These are phyloP conservation scores for Phytophthora ohioensis DNA, from an alignment of 352 stramenopile genomes.

Conservation along the genomic window DNA sequence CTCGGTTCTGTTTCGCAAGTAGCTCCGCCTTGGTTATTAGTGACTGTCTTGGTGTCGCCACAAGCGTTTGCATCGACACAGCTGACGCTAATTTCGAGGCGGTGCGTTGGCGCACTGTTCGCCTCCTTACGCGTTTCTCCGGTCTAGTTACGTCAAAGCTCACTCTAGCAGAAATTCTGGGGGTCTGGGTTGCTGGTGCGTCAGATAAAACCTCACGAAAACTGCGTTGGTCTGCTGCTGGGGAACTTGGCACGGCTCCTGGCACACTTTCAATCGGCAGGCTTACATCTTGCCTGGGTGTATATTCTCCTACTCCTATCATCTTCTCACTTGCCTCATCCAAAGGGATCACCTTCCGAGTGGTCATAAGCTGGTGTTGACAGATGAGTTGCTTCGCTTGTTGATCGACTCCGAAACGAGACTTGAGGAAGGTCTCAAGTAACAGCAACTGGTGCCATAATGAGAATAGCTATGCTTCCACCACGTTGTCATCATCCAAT, in stretches of 20 bases:
- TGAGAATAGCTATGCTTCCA: constrained; percentile 19
- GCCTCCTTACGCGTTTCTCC: constrained; percentile 18
- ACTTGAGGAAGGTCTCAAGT: not conserved
- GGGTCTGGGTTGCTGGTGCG: not conserved
- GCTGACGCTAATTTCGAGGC: constrained; percentile 24
- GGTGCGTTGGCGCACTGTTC: constrained; percentile 22
- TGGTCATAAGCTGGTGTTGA: constrained; percentile 19
- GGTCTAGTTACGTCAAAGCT: constrained; percentile 25
- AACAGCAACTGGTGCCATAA: constrained; percentile 1
- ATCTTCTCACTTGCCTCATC: constrained; percentile 10
- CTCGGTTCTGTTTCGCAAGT: constrained; percentile 33
- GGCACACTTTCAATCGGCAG: constrained; percentile 14
- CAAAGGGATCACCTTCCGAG: constrained; percentile 32
- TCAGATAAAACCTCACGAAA: constrained; percentile 17
- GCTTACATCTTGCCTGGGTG: not conserved
- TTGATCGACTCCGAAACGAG: not conserved
- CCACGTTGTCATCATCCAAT: constrained; percentile 34
- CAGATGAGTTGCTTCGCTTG: not conserved
- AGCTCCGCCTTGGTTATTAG: constrained; percentile 27
- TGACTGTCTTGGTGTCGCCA: constrained; percentile 1
- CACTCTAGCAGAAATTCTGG: constrained; percentile 15
- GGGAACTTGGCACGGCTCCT: constrained; percentile 1
- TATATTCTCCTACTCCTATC: not conserved
- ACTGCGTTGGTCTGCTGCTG: constrained; percentile 6
- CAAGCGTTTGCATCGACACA: constrained; percentile 23